Base-by-base conservation (phyloP, 257 asterid species). In the Nyctanthes arbortristis region DNA sequence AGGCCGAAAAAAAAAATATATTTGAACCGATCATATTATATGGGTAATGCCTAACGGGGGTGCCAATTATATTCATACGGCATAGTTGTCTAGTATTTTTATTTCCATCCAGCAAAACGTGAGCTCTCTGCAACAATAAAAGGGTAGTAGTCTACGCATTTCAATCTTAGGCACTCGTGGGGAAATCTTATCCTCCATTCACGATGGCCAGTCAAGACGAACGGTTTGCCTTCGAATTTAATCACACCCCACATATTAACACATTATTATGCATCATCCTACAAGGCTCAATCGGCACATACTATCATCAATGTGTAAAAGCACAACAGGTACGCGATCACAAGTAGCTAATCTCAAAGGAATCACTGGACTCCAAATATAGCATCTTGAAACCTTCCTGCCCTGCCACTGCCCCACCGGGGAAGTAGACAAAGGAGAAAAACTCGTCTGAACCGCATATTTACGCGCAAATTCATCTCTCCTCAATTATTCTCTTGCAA, bases 121-220 rank as follows among this genome's bases (percentile, higher is more conserved):
- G 22, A 49, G 22, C 22, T n/a, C 61, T 29, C 10, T 30, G 56
- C 28, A 8, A 43, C 33, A 43, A 22, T 29, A 31, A 71, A 54
- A 33, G 16, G 35, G 30, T 33, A n/a, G n/a, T n/a, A 63, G 68
- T 55, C 14, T 39, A 34, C 4, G 33, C 64, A 10, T 24, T 68
- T 57, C 73, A 64, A 47, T 58, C 43, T 63, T 68, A 68, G 61
- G 65, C 75, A 45, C 37, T 27, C 58, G 60, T 7, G 18, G 65
- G 35, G 16, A 32, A 65, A 63, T 31, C 47, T 33, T 61, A 68
- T 56, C 62, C 30, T 74, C 56, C 43, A 39, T 63, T 57, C 61
- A 66, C 65, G 74, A 71, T 70, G 64, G 58, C 71, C 67, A 79
- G n/a, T 52, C 59, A 52, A 22, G 5, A 30, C 0, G 13, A 13